Base-by-base conservation (phyloP, 345 rosid genomes). In the Raphanus raphanistrum region DNA sequence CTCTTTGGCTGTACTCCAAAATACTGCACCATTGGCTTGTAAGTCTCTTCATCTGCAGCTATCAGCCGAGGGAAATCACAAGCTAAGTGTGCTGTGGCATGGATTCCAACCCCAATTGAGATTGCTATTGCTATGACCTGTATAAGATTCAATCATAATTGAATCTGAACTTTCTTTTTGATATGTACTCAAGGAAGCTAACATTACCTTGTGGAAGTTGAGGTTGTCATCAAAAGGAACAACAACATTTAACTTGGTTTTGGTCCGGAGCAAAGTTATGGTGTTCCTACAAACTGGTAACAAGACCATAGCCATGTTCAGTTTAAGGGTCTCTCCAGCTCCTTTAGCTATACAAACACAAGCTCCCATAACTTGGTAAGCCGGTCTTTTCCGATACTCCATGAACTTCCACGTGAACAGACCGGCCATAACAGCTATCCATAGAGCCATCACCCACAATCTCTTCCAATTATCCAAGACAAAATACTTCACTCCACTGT, bases 171-270 rank as follows among this genome's bases (percentile, higher is more conserved):
- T 6, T 33, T 33, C 7, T 33, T 33, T 33, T 33, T 33, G 6
- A 33, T 38, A 38, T 9, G 4, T 43, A 21, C 57, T 11, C 41
- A 48, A 15, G 0, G 13, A 35, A 33, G 61, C 57, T 57, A 32
- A 27, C 27, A 59, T 29, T 78, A 91, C 97, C 94, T 87, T 84
- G 85, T 91, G 97, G 81, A 91, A 91, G 82, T 89, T 91, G 74
- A 91, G 90, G 72, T 81, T 87, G 86, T 91, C 97, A 74, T 91
- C 90, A 65, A 91, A 91, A 29, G 97, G 97, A 75, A 91, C 87
- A 36, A 41, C 82, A 68, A 10, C 81, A 11, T 88, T 82, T 60
- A 89, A 74, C 75, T 76, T 87, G 71, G 97, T 87, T 80, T 82
- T 89, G 66, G 87, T 88, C 82, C 92, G 84, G 61, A 91, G 89